A percentile compares a stretch with the other conserved stretches of the same genome.
These are phyloP conservation scores for Ophiostoma australiae DNA, from an alignment of 2,329 filamentous ascomycete species.

Conservation along the genomic window DNA sequence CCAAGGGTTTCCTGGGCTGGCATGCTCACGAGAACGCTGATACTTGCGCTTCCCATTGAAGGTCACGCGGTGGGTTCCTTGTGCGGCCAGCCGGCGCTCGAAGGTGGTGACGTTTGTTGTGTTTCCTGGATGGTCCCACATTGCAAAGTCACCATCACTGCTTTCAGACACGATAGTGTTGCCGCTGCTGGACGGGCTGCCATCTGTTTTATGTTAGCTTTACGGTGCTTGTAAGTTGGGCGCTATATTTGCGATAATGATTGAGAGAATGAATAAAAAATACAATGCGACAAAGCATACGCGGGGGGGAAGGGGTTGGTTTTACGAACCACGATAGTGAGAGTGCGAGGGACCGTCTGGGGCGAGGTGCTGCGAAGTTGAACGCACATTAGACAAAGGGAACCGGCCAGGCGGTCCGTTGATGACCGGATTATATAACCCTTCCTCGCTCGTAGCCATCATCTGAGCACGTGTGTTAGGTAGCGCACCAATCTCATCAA, in stretches of 20 bases:
- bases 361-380: background rate
- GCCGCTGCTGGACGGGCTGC: too few species aligned
- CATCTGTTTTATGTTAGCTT: background rate
- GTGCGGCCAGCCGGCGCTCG: background rate
- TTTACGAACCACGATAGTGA: background rate
- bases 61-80: background rate
- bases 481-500: background rate
- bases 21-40: background rate
- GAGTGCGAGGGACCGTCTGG: background rate
- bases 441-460: background rate
- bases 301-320: background rate
- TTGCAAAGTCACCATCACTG: background rate
- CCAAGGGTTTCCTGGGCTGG: background rate
- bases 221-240: background rate
- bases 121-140: background rate
- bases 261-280: background rate
- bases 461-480: background rate
- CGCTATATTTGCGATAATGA: background rate
- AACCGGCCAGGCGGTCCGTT: background rate
- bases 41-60: background rate
- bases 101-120: background rate
- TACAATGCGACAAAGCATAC: too few species aligned
- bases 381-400: background rate
- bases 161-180: background rate
- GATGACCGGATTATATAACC: background rate